Conservation (phyloP, 352 stramenopile genomes). For the Poterioochromonas sp. region DNA sequence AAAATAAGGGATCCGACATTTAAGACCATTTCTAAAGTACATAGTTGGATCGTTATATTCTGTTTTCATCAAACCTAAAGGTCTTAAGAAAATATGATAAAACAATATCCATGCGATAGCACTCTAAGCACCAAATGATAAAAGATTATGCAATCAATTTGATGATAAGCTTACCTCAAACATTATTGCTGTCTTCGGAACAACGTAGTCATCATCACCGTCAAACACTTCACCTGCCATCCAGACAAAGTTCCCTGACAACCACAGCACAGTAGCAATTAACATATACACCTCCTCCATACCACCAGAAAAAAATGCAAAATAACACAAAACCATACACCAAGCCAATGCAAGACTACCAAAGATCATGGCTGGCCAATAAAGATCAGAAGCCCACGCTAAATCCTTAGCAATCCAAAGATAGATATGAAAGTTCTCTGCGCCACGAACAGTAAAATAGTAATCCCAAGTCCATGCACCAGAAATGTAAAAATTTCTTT, state of each 20-base stretch:
- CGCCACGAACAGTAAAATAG: constrained; percentile 32
- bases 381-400: constrained; percentile 5
- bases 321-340: constrained; percentile 20
- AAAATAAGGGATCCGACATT: constrained; percentile 20
- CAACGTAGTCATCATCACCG: neutral
- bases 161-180: neutral
- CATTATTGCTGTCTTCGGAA: neutral
- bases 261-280: neutral
- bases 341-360: neutral
- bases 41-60: neutral
- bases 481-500: constrained; percentile 22
- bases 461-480: neutral
- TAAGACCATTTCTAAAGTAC: neutral
- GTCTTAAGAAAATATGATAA: constrained; percentile 20
- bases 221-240: constrained; percentile 28
- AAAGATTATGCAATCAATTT: neutral
- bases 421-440: constrained; percentile 39
- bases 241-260: constrained; percentile 27
- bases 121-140: neutral
- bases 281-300: constrained; percentile 26
- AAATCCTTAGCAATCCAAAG: constrained; percentile 37
- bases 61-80: neutral
- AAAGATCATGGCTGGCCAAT: neutral
- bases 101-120: constrained; percentile 10
- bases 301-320: neutral